These are phyloP conservation scores for Termitomyces sp. DNA, from an alignment of 768 basidiomycete genomes.

Conservation along the genomic window DNA sequence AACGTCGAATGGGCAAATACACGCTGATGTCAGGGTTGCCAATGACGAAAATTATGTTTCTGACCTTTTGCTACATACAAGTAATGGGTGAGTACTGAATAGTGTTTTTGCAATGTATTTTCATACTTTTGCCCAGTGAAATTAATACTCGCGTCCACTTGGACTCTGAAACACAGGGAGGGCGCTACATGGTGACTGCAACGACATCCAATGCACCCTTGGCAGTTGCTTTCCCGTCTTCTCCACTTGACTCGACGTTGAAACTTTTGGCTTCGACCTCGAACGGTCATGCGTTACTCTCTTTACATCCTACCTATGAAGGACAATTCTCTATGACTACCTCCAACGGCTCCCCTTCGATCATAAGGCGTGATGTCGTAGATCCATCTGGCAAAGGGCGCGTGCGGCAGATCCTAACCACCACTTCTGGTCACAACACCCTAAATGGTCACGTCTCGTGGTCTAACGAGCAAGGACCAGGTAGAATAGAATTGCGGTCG, in stretches of 20 bases:
- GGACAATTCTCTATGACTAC: constrained; percentile 24
- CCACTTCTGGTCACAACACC: background rate
- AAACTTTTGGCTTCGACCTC: constrained; percentile 22
- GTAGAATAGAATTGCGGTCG: constrained; percentile 10
- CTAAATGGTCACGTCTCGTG: constrained; percentile 15
- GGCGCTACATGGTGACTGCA: constrained; percentile 26
- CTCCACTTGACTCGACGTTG: constrained; percentile 31
- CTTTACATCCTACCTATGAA: constrained; percentile 31
- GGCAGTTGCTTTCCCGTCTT: constrained; percentile 20
- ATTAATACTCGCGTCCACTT: constrained; percentile 28
- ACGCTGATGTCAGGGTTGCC: constrained; percentile 29
- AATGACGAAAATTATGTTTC: constrained; percentile 19
- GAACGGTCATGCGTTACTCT: constrained; percentile 27
- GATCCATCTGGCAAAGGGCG: constrained; percentile 22
- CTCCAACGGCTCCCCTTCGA: constrained; percentile 7
- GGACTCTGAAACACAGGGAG: constrained; percentile 22
- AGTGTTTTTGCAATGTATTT: background rate
- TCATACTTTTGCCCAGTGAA: constrained; percentile 17
- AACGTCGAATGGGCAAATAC: constrained; percentile 38
- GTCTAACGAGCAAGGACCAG: constrained; percentile 11
- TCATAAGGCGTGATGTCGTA: constrained; percentile 2
- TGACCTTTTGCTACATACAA: constrained; percentile 27
- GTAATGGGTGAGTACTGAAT: constrained; percentile 33
- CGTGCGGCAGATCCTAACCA: constrained; percentile 9
- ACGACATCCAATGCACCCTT: constrained; percentile 29